These are phyloP conservation scores for Taphrina wiesneri DNA, from an alignment of 1,139 yeast genomes.

Conservation along the genomic window DNA sequence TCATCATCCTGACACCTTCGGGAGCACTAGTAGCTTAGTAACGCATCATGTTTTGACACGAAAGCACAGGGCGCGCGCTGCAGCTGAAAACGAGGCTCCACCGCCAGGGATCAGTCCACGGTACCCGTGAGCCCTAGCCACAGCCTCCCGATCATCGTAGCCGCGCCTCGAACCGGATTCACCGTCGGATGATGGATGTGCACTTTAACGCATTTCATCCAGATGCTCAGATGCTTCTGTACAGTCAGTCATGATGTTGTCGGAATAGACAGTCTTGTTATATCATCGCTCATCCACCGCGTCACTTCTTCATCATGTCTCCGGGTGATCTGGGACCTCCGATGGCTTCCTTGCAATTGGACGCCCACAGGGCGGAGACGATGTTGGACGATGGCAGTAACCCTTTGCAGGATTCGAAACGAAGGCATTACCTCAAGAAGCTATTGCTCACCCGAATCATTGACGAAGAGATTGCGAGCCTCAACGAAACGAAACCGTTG, in stretches of 20 bases:
- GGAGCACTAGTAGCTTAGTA: no score
- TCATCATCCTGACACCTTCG: no score
- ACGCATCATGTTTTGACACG: no score
- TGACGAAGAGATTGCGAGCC: conserved; percentile 58
- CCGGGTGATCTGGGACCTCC: background rate
- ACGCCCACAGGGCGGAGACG: background rate
- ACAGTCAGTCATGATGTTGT: background rate
- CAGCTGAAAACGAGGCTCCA: background rate
- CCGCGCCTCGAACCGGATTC: no score
- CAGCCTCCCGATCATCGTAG: background rate
- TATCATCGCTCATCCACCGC: background rate
- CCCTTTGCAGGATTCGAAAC: conserved; percentile 54
- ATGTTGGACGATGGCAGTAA: background rate
- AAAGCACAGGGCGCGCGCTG: background rate
- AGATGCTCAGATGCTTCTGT: no score
- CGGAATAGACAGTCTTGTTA: background rate
- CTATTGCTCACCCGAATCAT: conserved; percentile 67
- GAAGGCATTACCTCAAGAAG: conserved; percentile 76
- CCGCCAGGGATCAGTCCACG: background rate
- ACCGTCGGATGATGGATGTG: no score
- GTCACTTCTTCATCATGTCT: background rate
- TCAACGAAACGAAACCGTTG: conserved; percentile 62
- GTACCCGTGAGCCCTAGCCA: background rate
- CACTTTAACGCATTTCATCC: no score
- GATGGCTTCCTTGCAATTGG: background rate